Conservation (phyloP, 2,329 filamentous ascomycete genomes). For the Pestalotiopsis fici region DNA sequence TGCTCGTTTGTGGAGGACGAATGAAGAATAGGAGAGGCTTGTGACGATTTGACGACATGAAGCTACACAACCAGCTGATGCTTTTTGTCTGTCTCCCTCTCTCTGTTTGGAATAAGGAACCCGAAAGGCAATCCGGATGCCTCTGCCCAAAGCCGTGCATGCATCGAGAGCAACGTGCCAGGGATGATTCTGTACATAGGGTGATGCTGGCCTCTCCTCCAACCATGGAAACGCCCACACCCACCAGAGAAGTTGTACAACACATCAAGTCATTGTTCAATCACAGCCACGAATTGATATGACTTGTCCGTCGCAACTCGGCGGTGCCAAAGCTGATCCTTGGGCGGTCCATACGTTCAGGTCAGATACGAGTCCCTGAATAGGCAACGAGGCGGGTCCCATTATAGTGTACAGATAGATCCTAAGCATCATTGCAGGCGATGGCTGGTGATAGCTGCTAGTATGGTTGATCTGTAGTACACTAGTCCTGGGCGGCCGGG, state of each 20-base stretch:
- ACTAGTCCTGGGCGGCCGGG: too few relatives aligned
- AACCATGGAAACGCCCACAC: conserved; percentile 12
- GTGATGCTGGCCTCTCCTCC: not conserved
- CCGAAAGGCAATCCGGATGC: not conserved
- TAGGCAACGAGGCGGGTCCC: too few relatives aligned
- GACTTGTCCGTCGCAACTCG: conserved; percentile 15
- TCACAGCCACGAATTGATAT: conserved; percentile 21
- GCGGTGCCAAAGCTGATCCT: not conserved
- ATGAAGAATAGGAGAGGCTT: not conserved
- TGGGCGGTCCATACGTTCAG: not conserved
- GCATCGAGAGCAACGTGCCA: not conserved
- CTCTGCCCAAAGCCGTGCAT: not conserved
- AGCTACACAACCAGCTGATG: not conserved
- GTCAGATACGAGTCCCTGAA: not conserved
- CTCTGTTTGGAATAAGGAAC: not conserved
- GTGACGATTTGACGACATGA: not conserved
- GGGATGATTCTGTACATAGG: not conserved
- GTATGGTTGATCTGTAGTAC: too few relatives aligned
- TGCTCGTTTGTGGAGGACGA: not conserved
- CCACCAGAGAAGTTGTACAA: conserved; percentile 20
- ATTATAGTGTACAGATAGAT: too few relatives aligned
- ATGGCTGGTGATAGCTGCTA: too few relatives aligned
- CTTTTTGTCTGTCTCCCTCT: too few relatives aligned
- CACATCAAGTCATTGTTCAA: conserved; percentile 21
- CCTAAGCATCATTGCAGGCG: too few relatives aligned